Evolutionary conservation across 2,329 filamentous ascomycete species (phyloP), one percentile per base, ranked within the genome.

Genomic region (Botrytis tulipae): DNA sequence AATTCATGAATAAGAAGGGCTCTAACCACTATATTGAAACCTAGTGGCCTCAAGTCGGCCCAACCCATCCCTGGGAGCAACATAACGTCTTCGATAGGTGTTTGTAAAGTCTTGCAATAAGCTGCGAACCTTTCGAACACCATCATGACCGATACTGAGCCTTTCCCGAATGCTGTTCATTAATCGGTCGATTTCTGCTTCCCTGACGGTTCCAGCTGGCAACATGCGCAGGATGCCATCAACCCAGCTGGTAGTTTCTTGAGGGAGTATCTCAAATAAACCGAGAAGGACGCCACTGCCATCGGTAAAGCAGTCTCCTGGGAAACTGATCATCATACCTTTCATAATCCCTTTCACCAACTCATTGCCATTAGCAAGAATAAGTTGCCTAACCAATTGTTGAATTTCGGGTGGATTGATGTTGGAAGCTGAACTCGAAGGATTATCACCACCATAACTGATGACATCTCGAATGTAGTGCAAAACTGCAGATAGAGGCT

Each of bases 301-400:
- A 81, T 99, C 96, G 0, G 95, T 91, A 80, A 98, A 97, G 83
- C 95, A 98, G 82, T 98, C 96, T 61, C 93, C 90, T 0, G 96
- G 97, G 84, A 99, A 99, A 0, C 92, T 97, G 82, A 98, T 98
- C 95, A 99, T 98, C 95, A 99, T 97, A 74, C 96, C 96, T 1
- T 95, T 96, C 84, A 99, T 87, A 73, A 97, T 91, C 76, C 95
- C 92, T 83, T 97, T 95, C 12, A 96, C 91, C 42, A 99, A 86
- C 73, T 90, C 85, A 79, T 94, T 91, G 54, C 96, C 94, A 76
- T 94, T 90, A 1, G 86, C 84, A 3, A 87, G 76, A 37, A 97
- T 84, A 70, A 98, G 87, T 74, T 89, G 87, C 82, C 92, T 93
- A 74, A 98, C 92, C 12, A 91, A 88, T 48, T 86, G 86, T 77